phyloP scores from a whole-genome alignment of 345 rosid species.

The Dipteronia dyeriana region DNA sequence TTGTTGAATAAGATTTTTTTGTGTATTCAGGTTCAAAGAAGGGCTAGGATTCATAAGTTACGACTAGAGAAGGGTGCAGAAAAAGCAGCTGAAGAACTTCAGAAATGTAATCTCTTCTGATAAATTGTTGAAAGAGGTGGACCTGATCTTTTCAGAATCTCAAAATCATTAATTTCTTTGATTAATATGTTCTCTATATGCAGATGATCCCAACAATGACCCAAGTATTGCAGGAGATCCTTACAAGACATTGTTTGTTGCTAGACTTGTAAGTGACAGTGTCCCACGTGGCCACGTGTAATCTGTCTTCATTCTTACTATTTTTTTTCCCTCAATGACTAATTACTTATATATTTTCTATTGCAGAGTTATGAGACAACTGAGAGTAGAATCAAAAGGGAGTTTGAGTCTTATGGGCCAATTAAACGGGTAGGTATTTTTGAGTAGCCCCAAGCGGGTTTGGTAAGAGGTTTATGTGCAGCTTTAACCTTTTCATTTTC shows the following conservation, averaged over 20 bases:
- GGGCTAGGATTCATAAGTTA: constrained; percentile 74
- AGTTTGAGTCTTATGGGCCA: constrained; percentile 99
- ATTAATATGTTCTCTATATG: constrained; percentile 18
- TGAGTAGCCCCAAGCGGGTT: constrained; percentile 57
- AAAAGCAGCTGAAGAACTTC: constrained; percentile 79
- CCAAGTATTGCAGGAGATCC: constrained; percentile 93
- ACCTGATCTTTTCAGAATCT: constrained; percentile 2
- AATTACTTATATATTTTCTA: constrained; percentile 18
- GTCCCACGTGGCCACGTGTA: not conserved
- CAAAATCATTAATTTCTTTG: constrained; percentile 6
- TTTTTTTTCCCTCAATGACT: constrained; percentile 15
- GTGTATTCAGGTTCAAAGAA: constrained; percentile 58
- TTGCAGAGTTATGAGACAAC: constrained; percentile 95
- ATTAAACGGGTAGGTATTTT: constrained; percentile 97
- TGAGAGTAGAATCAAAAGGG: constrained; percentile 98
- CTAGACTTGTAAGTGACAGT: constrained; percentile 73
- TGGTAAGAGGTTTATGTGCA: constrained; percentile 73
- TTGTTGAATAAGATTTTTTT: not conserved
- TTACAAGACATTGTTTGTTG: constrained; percentile 93
- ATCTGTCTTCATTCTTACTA: constrained; percentile 15
- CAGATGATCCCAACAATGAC: constrained; percentile 89
- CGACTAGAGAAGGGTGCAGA: constrained; percentile 85
- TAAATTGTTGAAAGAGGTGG: constrained; percentile 12
- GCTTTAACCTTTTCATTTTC: constrained; percentile 25
- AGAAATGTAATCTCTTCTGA: constrained; percentile 51